Percentiles rank a stretch among this genome's conserved stretches.
Evolutionary conservation across 2,329 filamentous ascomycete species (phyloP).

Genomic region (Colletotrichum gloeosporioides): DNA sequence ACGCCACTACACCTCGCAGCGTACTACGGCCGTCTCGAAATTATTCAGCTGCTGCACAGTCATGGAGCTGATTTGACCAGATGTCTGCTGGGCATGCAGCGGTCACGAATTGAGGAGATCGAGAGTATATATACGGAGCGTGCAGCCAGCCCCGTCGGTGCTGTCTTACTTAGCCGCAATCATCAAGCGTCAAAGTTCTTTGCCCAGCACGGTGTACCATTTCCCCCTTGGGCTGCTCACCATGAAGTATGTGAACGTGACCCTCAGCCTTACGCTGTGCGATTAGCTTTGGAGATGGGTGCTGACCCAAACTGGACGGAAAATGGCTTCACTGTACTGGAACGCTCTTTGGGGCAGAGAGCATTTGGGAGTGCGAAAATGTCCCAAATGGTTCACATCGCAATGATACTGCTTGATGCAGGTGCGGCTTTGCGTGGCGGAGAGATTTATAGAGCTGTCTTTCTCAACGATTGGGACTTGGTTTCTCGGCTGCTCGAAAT

Average conservation of each 20-base stretch:
- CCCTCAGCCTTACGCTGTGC: too few relatives aligned
- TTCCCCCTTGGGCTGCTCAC: not conserved
- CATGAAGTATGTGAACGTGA: not conserved
- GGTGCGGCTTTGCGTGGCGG: not conserved
- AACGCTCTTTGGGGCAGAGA: not conserved
- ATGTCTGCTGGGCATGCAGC: too few relatives aligned
- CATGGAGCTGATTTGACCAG: not conserved
- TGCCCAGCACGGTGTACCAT: not conserved
- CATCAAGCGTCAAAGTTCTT: not conserved
- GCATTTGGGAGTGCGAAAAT: too few relatives aligned
- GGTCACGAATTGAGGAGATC: too few relatives aligned
- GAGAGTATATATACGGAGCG: too few relatives aligned
- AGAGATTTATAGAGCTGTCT: not conserved
- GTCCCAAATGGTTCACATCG: not conserved
- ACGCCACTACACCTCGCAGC: not conserved
- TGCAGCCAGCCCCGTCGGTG: too few relatives aligned
- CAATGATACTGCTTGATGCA: not conserved
- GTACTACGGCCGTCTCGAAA: rapidly evolving
- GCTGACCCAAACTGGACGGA: not conserved
- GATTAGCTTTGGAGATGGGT: not conserved
- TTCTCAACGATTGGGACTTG: not conserved
- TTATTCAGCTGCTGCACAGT: not conserved
- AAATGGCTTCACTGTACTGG: not conserved
- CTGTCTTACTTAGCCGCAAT: too few relatives aligned
- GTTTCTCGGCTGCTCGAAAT: too few relatives aligned